Conservation (phyloP, 768 basidiomycete genomes). For the Terana coerulea region DNA sequence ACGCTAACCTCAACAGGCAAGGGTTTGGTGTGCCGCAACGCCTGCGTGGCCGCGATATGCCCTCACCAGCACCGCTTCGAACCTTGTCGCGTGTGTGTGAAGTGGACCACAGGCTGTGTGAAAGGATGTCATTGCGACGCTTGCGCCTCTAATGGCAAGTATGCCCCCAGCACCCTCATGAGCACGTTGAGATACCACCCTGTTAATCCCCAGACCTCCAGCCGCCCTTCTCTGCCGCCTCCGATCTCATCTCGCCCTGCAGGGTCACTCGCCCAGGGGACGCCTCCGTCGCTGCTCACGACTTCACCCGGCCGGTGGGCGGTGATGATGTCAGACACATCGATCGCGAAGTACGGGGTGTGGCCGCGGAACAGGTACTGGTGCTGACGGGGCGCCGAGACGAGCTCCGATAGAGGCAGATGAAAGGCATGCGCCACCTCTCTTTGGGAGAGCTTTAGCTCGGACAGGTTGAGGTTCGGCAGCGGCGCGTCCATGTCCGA, state of each 20-base stretch:
- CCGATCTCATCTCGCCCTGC: conserved; percentile 39
- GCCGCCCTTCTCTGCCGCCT: conserved; percentile 37
- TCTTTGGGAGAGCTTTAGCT: conserved; percentile 47
- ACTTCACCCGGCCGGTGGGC: conserved; percentile 12
- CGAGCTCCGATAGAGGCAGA: conserved; percentile 54
- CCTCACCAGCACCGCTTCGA: no score
- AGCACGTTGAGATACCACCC: conserved; percentile 75
- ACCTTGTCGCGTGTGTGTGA: no score
- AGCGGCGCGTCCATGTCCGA: conserved; percentile 45
- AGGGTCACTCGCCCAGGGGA: conserved; percentile 31
- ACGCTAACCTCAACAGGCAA: no score
- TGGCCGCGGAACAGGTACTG: conserved; percentile 51
- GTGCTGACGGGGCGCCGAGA: conserved; percentile 45
- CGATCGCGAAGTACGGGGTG: conserved; percentile 61
- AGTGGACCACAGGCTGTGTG: no score
- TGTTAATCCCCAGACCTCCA: conserved; percentile 82
- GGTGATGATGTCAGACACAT: conserved; percentile 55
- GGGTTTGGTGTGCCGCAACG: no score
- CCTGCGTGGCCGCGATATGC: no score
- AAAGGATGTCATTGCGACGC: no score
- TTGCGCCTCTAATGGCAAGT: no score
- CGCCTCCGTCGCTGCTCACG: conserved; percentile 15
- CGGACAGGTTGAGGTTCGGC: conserved; percentile 54
- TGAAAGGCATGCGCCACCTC: conserved; percentile 76
- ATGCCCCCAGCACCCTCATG: conserved; percentile 51